Conservation (phyloP, 2,329 filamentous ascomycete species). For the Tetracladium maxilliforme region DNA sequence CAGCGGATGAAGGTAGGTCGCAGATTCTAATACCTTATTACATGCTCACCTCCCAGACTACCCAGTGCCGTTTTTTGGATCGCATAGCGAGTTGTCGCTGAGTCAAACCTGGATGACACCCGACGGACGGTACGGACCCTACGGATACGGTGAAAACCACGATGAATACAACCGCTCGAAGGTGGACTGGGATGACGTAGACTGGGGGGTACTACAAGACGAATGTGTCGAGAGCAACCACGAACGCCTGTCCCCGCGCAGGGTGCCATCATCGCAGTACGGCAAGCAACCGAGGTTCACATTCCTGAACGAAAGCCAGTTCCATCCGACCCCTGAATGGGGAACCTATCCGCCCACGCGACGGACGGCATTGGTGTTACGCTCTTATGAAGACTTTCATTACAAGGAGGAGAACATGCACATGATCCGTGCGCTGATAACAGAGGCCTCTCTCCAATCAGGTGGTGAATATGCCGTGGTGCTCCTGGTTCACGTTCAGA, state of each 20-base stretch:
- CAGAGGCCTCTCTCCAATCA: slow-evolving; percentile 39
- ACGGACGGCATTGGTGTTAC: slow-evolving; percentile 61
- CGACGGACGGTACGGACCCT: slow-evolving; percentile 28
- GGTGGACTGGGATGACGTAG: slow-evolving; percentile 46
- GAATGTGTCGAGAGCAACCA: slow-evolving; percentile 51
- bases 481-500: slow-evolving; percentile 41
- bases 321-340: background rate
- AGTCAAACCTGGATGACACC: slow-evolving; percentile 1
- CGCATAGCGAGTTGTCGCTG: background rate
- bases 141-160: slow-evolving; percentile 34
- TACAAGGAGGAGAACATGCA: slow-evolving; percentile 72
- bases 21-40: no score
- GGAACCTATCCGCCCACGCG: slow-evolving; percentile 16
- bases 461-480: slow-evolving; percentile 45
- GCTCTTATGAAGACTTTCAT: slow-evolving; percentile 59
- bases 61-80: background rate
- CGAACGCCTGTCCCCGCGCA: slow-evolving; percentile 40
- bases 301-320: slow-evolving; percentile 1
- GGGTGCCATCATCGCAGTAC: slow-evolving; percentile 10
- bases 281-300: slow-evolving; percentile 2
- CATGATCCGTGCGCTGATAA: slow-evolving; percentile 42
- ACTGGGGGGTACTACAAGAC: slow-evolving; percentile 58
- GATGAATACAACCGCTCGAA: slow-evolving; percentile 25
- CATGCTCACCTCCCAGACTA: background rate
- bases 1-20: no score